Conservation (phyloP, 805 yeast genomes). For the Ogataea pilisensis region DNA sequence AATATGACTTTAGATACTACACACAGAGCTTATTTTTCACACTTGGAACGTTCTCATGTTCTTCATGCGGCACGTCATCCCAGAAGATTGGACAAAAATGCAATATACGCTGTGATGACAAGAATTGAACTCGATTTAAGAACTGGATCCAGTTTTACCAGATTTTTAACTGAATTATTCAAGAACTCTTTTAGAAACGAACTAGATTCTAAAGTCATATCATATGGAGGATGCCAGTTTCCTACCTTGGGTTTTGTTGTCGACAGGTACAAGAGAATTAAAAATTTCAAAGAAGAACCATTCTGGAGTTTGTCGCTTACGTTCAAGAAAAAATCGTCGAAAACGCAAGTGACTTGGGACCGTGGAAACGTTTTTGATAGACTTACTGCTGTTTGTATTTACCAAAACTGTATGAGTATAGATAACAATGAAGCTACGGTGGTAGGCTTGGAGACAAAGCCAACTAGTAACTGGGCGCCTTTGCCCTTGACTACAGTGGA, state of each 20-base stretch:
- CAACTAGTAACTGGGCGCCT: conserved; percentile 77
- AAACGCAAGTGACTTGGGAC: conserved; percentile 62
- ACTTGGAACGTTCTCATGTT: conserved; percentile 74
- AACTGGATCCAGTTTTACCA: conserved; percentile 84
- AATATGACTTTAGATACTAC: conserved; percentile 44
- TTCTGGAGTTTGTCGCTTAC: conserved; percentile 73
- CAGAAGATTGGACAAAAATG: conserved; percentile 52
- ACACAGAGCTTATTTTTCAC: conserved; percentile 82
- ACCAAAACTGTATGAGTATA: conserved; percentile 57
- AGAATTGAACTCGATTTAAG: conserved; percentile 85
- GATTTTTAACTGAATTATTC: conserved; percentile 62
- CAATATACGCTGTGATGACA: conserved; percentile 81
- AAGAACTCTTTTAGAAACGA: conserved; percentile 29
- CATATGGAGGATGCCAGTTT: conserved; percentile 93
- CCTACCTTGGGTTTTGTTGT: conserved; percentile 97
- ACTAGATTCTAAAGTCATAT: conserved; percentile 34
- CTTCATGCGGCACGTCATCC: conserved; percentile 72
- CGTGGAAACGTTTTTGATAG: conserved; percentile 72
- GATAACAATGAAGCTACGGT: conserved; percentile 47
- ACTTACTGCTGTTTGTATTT: conserved; percentile 55
- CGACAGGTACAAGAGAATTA: conserved; percentile 77
- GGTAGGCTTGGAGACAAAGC: conserved; percentile 47
- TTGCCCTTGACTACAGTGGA: conserved; percentile 93
- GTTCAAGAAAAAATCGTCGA: conserved; percentile 38
- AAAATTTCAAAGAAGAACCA: conserved; percentile 66